Conservation (phyloP, 768 basidiomycete genomes). For the Crassisporium funariophilum region DNA sequence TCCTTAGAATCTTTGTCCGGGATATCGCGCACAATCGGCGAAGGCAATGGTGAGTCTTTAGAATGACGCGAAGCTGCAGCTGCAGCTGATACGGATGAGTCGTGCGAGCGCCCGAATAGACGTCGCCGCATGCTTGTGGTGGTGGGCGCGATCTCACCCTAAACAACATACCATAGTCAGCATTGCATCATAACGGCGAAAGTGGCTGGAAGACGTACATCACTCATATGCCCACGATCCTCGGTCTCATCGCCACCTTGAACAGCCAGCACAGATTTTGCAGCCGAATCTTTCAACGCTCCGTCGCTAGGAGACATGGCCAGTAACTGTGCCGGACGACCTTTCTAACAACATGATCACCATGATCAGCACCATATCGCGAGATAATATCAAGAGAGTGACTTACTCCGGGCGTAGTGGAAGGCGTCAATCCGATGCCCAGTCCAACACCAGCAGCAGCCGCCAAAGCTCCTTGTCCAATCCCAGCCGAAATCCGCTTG, state of each 20-base stretch:
- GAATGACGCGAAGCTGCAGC: constrained; percentile 6
- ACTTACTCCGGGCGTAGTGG: not conserved
- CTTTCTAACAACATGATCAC: constrained; percentile 30
- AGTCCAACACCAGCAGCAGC: constrained; percentile 21
- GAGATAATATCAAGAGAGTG: not conserved
- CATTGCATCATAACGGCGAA: constrained; percentile 3
- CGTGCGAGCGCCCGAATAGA: constrained; percentile 66
- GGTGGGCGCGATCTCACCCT: constrained; percentile 54
- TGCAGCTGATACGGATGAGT: constrained; percentile 30
- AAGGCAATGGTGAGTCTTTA: constrained; percentile 27
- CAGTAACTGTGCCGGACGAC: constrained; percentile 53
- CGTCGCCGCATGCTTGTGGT: constrained; percentile 47
- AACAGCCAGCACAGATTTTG: constrained; percentile 36
- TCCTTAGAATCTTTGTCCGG: constrained; percentile 31
- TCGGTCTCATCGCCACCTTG: constrained; percentile 50
- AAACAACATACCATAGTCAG: constrained; percentile 3
- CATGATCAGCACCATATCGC: constrained; percentile 13
- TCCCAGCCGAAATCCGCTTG: not conserved
- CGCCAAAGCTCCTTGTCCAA: constrained; percentile 4
- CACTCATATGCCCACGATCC: constrained; percentile 57
- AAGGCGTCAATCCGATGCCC: constrained; percentile 19
- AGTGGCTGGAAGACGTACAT: constrained; percentile 46
- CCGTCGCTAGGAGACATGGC: constrained; percentile 64
- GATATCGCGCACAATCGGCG: constrained; percentile 28
- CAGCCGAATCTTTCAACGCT: constrained; percentile 45